These are phyloP conservation scores for Adiantum capillusveneris DNA, from an alignment of 75 land plant genomes.

Conservation along the genomic window DNA sequence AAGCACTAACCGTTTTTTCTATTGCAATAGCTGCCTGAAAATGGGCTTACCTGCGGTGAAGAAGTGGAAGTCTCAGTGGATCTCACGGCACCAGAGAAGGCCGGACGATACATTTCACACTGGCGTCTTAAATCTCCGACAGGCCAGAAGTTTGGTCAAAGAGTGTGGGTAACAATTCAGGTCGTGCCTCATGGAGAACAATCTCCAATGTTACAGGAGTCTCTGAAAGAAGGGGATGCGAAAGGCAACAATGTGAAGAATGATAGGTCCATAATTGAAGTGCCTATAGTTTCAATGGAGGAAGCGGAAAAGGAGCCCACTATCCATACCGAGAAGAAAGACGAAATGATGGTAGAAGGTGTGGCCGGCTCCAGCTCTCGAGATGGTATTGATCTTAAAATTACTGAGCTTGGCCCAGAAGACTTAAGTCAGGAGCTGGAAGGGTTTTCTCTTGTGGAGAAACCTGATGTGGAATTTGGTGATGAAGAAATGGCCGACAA, in stretches of 20 bases:
- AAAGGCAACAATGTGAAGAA: background rate
- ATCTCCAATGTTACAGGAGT: background rate
- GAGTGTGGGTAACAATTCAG: constrained; percentile 90
- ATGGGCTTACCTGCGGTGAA: constrained; percentile 37
- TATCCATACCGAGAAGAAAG: background rate
- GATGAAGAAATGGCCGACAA: background rate
- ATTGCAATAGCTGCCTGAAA: constrained; percentile 42
- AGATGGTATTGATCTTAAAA: background rate
- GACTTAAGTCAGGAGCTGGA: background rate
- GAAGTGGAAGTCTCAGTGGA: constrained; percentile 82
- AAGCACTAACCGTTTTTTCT: background rate
- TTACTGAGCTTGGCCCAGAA: background rate
- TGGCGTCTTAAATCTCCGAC: constrained; percentile 74
- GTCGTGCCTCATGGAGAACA: constrained; percentile 13
- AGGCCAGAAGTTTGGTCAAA: constrained; percentile 80
- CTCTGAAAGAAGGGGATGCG: background rate
- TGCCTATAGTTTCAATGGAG: background rate
- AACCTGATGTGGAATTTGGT: background rate
- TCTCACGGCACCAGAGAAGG: constrained; percentile 56
- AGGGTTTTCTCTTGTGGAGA: background rate
- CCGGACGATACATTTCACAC: constrained; percentile 79
- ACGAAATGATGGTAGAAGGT: too few species aligned
- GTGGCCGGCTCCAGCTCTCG: too few species aligned
- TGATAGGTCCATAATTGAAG: background rate
- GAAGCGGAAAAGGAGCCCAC: background rate